Base-by-base conservation (phyloP, 495 filamentous ascomycete species). In the Astrothelium subdiscretum region DNA sequence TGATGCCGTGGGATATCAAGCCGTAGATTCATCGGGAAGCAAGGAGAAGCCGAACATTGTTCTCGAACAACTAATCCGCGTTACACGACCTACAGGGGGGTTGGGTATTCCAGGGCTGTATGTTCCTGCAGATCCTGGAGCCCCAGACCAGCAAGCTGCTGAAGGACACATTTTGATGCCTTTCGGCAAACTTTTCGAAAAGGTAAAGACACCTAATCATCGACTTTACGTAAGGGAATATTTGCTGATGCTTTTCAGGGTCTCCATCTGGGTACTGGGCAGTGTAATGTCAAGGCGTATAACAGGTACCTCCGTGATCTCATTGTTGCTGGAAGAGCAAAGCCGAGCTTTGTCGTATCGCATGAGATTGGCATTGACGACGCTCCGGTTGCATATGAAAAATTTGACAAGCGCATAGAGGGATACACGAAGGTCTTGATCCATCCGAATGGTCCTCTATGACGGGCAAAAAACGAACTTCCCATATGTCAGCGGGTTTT, bases 371-470 rank as follows among this genome's bases (percentile, higher is more conserved):
- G 66, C 13, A 74, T 85, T 11, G 80, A 82, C 20, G 79, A 82
- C 63, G 81, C 79, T 3, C 77, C 76, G n/a, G 80, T 80, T 65
- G 74, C 90, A 8, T 92, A 94, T 66, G 72, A 78, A 44, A 82
- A 81, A 67, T 94, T 91, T 61, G 81, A 92, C 32, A 77, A 82
- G 70, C 81, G 85, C 61, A 80, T 87, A 58, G 81, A 84, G 59
- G 78, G 80, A n/a, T 72, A 74, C 52, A 72, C 72, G 32, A 74
- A 74, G 66, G 68, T 72, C n/a, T 62, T 71, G 63, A 64, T 74
- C 22, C 69, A 71, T 62, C 72, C 70, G 12, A 73, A 73, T 60
- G 70, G 71, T 24, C 67, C 65, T 13, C 24, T 71, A 22, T 66
- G 29, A 20, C 8, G 6, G 3, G 11, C 10, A 6, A 6, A n/a